Evolutionary conservation across 2,329 filamentous ascomycete species (phyloP).

Genomic region (Byssochlamys sp.): DNA sequence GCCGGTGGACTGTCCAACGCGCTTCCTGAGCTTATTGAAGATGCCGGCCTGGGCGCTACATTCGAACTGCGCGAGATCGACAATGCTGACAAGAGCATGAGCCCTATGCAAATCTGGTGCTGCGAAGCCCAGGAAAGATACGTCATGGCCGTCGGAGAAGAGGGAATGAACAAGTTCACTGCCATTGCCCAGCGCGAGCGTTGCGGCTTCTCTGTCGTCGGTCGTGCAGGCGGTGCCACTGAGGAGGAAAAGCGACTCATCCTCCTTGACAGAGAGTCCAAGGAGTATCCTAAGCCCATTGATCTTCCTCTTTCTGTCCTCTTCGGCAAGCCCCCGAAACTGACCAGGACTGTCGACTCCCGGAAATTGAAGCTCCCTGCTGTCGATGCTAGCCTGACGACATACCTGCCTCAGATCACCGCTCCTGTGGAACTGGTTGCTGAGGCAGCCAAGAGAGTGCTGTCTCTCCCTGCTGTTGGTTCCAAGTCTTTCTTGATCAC

Average conservation of each 20-base stretch:
- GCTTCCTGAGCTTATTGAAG: conserved; percentile 79
- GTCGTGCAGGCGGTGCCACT: conserved; percentile 57
- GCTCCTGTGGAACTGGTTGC: conserved; percentile 41
- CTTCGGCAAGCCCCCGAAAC: conserved; percentile 78
- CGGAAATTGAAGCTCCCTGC: conserved; percentile 56
- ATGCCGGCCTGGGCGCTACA: conserved; percentile 78
- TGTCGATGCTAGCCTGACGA: conserved; percentile 67
- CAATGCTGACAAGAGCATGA: conserved; percentile 82
- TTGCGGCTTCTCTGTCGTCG: conserved; percentile 86
- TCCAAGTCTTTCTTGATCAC: conserved; percentile 96
- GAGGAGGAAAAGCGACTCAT: conserved; percentile 64
- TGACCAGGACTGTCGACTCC: conserved; percentile 64
- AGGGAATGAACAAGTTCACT: conserved; percentile 63
- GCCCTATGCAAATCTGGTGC: conserved; percentile 94
- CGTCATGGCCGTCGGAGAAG: conserved; percentile 74
- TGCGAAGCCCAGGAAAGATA: conserved; percentile 96
- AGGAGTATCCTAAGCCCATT: conserved; percentile 66
- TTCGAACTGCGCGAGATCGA: conserved; percentile 94
- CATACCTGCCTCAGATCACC: conserved; percentile 52
- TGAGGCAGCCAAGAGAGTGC: conserved; percentile 70
- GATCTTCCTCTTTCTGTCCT: conserved; percentile 80
- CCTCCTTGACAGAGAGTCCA: conserved; percentile 70
- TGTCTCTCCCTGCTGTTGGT: conserved; percentile 79
- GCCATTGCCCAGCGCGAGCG: conserved; percentile 69
- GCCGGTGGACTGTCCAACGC: conserved; percentile 81